These are phyloP conservation scores for Iberis pinnata DNA, from an alignment of 345 rosid species.

Conservation along the genomic window DNA sequence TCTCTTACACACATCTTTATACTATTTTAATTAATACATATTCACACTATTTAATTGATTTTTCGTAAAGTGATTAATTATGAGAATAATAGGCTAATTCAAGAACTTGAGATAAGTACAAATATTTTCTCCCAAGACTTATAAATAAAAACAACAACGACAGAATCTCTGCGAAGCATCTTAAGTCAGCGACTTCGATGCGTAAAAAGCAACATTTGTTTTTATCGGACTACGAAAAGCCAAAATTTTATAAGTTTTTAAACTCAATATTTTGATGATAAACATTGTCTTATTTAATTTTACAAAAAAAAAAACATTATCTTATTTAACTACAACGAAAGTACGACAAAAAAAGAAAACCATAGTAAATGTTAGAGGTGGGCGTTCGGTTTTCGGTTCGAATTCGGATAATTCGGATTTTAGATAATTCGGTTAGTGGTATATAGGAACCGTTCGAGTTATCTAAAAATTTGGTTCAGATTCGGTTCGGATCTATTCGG, in stretches of 20 bases:
- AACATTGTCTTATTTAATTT: conserved; percentile 10
- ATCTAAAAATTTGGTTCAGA: too few relatives aligned
- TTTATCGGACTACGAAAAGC: conserved; percentile 15
- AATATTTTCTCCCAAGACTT: not conserved
- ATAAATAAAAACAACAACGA: not conserved
- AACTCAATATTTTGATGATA: conserved; percentile 17
- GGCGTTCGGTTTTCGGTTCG: too few relatives aligned
- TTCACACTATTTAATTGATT: not conserved
- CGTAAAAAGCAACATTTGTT: conserved; percentile 29
- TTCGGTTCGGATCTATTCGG: too few relatives aligned
- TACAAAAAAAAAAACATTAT: too few relatives aligned
- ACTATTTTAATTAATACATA: conserved; percentile 14
- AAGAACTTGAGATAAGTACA: conserved; percentile 7
- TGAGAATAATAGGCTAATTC: conserved; percentile 22
- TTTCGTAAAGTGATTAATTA: conserved; percentile 22
- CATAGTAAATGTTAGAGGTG: too few relatives aligned
- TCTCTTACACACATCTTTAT: not conserved
- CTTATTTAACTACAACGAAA: conserved; percentile 19
- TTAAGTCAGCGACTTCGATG: conserved; percentile 34
- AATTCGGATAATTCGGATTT: too few relatives aligned
- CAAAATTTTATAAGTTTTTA: not conserved
- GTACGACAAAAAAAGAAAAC: conserved; percentile 17
- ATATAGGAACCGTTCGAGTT: too few relatives aligned
- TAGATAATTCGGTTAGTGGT: too few relatives aligned
- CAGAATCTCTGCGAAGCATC: conserved; percentile 37